Percentiles rank a stretch among this genome's conserved stretches.
Evolutionary conservation across 257 asterid species (phyloP).

Genomic region (Cinchona pubescens): DNA sequence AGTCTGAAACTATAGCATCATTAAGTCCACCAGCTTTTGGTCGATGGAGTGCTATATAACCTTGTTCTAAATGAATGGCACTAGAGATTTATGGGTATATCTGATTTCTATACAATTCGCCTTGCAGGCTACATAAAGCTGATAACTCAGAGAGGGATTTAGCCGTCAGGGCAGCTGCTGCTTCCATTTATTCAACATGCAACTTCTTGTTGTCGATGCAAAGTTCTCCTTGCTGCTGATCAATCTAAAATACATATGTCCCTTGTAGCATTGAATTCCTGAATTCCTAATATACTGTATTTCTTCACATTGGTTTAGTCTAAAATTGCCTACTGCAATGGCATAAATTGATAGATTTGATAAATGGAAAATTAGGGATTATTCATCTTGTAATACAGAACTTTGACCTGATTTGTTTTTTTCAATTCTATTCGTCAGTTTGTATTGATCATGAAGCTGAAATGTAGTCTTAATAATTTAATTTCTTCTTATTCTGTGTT

Average conservation of each 20-base stretch:
- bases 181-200: constrained; percentile 92
- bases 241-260: constrained; percentile 6
- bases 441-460: constrained; percentile 3
- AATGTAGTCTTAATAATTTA: not conserved
- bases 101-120: not conserved
- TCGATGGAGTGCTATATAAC: not conserved
- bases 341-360: constrained; percentile 3
- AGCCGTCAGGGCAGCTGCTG: constrained; percentile 85
- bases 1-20: not conserved
- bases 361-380: not conserved
- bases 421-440: constrained; percentile 6
- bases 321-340: not conserved
- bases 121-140: constrained; percentile 46
- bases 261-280: constrained; percentile 13
- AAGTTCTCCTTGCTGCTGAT: constrained; percentile 45
- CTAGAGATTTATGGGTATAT: too few relatives aligned
- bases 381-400: constrained; percentile 5
- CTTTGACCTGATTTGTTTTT: not conserved
- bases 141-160: constrained; percentile 50
- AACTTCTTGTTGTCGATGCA: constrained; percentile 60
- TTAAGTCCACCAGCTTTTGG: not conserved
- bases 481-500: not conserved
- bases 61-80: too few relatives aligned
- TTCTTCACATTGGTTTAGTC: not conserved
- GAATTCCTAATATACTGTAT: constrained; percentile 15